Conservation (phyloP, 306 rosid genomes). For the Luffa aegyptiaca region DNA sequence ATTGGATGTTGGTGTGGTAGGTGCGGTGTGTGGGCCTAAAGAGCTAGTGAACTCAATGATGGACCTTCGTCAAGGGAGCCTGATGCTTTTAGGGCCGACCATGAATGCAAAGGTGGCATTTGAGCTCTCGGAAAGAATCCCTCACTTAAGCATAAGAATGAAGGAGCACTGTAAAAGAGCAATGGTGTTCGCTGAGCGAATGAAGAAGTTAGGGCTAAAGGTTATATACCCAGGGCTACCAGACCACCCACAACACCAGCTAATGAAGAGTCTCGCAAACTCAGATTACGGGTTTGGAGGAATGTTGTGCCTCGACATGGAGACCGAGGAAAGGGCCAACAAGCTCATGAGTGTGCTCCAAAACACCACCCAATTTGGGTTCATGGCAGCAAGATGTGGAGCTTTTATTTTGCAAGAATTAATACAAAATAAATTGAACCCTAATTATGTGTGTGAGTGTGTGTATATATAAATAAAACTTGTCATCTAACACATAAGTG, state of each 20-base stretch:
- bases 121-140: constrained; percentile 78
- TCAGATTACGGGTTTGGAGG: constrained; percentile 80
- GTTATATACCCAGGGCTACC: constrained; percentile 87
- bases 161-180: constrained; percentile 77
- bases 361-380: constrained; percentile 68
- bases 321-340: constrained; percentile 78
- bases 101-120: constrained; percentile 94
- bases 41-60: constrained; percentile 78
- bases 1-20: constrained; percentile 13
- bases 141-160: constrained; percentile 71
- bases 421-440: neutral
- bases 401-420: neutral
- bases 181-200: constrained; percentile 32
- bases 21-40: constrained; percentile 78
- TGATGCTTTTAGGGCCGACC: constrained; percentile 88
- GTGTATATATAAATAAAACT: too few relatives aligned
- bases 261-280: constrained; percentile 47
- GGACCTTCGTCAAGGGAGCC: constrained; percentile 75
- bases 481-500: too few relatives aligned
- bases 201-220: constrained; percentile 45
- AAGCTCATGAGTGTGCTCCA: constrained; percentile 56
- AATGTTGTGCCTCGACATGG: constrained; percentile 76
- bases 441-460: neutral
- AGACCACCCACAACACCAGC: constrained; percentile 57
- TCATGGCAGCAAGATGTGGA: constrained; percentile 64